Evolutionary conservation across 1,284 basidiomycete species (phyloP).

Genomic region (Cutaneotrichosporon arboriforme): DNA sequence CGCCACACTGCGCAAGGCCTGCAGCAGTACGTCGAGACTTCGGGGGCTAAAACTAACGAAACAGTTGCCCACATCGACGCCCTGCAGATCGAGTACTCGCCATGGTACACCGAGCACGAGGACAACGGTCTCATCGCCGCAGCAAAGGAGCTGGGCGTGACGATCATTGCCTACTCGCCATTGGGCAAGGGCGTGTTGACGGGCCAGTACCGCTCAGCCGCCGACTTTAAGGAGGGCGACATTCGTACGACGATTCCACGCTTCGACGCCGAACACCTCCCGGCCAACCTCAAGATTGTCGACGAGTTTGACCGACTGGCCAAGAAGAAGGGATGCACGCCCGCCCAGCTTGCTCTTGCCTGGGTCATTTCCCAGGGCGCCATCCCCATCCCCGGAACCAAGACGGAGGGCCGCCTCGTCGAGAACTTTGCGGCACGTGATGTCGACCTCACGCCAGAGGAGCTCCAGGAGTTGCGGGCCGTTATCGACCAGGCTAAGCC

Average conservation of each 20-base stretch:
- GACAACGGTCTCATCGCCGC: conserved; percentile 46
- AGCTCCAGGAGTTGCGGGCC: conserved; percentile 35
- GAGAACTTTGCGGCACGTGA: conserved; percentile 43
- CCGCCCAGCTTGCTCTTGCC: conserved; percentile 48
- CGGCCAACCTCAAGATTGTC: conserved; percentile 40
- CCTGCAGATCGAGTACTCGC: conserved; percentile 50
- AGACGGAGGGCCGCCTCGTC: conserved; percentile 27
- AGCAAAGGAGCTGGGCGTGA: conserved; percentile 44
- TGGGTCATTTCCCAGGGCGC: conserved; percentile 49
- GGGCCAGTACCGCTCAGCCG: not conserved
- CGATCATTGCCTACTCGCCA: conserved; percentile 47
- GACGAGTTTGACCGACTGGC: conserved; percentile 35
- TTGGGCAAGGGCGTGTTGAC: conserved; percentile 47
- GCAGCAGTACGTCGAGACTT: conserved; percentile 35
- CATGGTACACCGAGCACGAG: conserved; percentile 49
- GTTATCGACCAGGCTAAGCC: conserved; percentile 33
- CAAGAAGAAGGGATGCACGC: conserved; percentile 37
- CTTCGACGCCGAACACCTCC: conserved; percentile 40
- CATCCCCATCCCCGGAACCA: conserved; percentile 48
- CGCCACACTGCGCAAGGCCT: conserved; percentile 59
- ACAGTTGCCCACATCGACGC: conserved; percentile 48
- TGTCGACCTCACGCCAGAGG: conserved; percentile 32
- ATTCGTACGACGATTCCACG: conserved; percentile 37
- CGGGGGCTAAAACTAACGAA: not conserved
- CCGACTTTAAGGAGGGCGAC: conserved; percentile 40